phyloP scores from a whole-genome alignment of 2,329 filamentous ascomycete genomes.

The Aspergillus bombycis region DNA sequence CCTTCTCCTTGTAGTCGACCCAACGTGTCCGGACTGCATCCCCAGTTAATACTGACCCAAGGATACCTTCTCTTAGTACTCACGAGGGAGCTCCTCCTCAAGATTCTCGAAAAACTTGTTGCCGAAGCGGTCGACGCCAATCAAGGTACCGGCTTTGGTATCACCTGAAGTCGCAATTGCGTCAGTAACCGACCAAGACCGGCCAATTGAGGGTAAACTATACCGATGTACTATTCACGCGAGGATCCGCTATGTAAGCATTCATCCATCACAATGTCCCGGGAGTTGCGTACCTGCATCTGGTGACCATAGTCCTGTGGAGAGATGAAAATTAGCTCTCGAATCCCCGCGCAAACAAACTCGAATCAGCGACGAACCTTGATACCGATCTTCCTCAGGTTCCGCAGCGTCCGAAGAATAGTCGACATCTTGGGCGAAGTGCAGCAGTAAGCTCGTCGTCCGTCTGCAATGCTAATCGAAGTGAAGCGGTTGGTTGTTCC shows the following conservation, averaged over 20 bases:
- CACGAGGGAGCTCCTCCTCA: conserved; percentile 85
- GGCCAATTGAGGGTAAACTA: conserved; percentile 15
- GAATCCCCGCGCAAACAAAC: conserved; percentile 8
- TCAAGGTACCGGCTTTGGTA: conserved; percentile 87
- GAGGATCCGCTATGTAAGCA: conserved; percentile 25
- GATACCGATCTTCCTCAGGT: conserved; percentile 83
- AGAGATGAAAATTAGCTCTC: conserved; percentile 41
- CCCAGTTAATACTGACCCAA: conserved; percentile 18
- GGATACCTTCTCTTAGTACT: conserved; percentile 35
- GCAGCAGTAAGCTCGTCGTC: conserved; percentile 18
- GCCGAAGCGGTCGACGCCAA: conserved; percentile 85
- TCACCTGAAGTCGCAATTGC: conserved; percentile 66
- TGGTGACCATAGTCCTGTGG: conserved; percentile 85
- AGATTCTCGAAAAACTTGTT: conserved; percentile 98
- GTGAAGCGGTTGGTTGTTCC: conserved; percentile 22
- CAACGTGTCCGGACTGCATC: conserved; percentile 83
- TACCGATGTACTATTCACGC: conserved; percentile 47
- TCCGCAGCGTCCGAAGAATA: conserved; percentile 79
- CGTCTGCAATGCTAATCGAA: conserved; percentile 15
- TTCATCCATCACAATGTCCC: conserved; percentile 14
- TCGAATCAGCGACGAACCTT: conserved; percentile 62
- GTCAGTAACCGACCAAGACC: conserved; percentile 21
- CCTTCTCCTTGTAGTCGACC: conserved; percentile 92
- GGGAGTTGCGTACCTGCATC: conserved; percentile 69
- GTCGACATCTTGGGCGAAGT: conserved; percentile 76